Conservation (phyloP, 176 grass and related monocot genomes). For the Bolboschoenus planiculmis region DNA sequence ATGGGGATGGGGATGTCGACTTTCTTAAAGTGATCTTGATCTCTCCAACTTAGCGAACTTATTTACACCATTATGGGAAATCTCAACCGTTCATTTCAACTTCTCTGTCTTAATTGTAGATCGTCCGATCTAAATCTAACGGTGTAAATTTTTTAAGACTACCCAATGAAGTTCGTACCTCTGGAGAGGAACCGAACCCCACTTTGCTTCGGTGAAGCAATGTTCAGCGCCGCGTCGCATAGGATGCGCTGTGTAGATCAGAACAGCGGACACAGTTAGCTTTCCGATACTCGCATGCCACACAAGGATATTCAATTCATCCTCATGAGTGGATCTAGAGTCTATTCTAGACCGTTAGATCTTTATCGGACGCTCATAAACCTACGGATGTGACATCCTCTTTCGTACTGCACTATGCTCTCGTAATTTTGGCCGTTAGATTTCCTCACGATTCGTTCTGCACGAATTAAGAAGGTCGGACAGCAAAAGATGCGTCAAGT, state of each 20-base stretch:
- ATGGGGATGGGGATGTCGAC: background rate
- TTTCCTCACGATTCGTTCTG: background rate
- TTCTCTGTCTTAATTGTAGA: background rate
- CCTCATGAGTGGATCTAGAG: background rate
- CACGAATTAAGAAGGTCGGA: background rate
- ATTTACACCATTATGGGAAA: background rate
- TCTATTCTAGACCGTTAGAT: background rate
- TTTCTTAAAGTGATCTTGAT: background rate
- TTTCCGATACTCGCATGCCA: background rate
- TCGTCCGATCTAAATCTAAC: background rate
- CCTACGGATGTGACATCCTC: background rate
- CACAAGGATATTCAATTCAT: background rate
- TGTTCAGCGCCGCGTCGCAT: conserved; percentile 10
- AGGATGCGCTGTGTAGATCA: background rate
- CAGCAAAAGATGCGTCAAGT: background rate
- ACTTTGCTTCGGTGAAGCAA: background rate
- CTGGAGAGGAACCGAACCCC: background rate
- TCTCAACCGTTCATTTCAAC: background rate
- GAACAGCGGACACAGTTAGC: background rate
- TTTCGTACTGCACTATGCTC: too few relatives aligned
- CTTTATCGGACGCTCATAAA: background rate
- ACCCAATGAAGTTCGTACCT: too few relatives aligned
- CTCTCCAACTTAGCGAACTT: background rate
- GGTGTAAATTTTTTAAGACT: rapidly evolving
- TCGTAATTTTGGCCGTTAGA: background rate